A percentile compares a stretch with the other conserved stretches of the same genome.
Conservation (phyloP, 805 yeast species). For the Jamesozyma jinghongensis region DNA sequence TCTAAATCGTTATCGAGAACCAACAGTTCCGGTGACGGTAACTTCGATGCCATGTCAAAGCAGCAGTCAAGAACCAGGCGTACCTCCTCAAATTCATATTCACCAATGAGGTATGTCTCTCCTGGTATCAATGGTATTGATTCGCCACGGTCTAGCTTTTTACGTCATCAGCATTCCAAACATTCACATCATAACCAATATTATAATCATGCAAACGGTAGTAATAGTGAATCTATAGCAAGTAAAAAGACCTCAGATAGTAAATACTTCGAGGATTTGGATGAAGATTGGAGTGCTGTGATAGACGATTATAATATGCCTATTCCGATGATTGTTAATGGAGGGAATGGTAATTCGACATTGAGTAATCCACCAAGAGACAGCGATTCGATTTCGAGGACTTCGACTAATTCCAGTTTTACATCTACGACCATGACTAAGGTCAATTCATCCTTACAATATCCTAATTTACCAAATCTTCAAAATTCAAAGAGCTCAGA, state of each 20-base stretch:
- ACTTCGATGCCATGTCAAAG: slow-evolving; percentile 25
- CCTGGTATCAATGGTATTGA: slow-evolving; percentile 12
- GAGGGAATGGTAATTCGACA: slow-evolving; percentile 17
- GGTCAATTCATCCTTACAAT: slow-evolving; percentile 9
- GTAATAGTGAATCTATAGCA: slow-evolving; percentile 3
- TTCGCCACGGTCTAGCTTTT: slow-evolving; percentile 10
- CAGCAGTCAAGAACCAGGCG: slow-evolving; percentile 18
- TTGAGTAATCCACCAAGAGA: background rate
- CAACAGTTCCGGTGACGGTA: slow-evolving; percentile 12
- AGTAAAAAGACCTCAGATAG: slow-evolving; percentile 23
- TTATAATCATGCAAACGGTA: slow-evolving; percentile 8
- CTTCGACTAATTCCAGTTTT: slow-evolving; percentile 17
- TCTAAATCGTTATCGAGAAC: background rate
- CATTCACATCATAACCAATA: slow-evolving; percentile 9
- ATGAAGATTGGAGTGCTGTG: slow-evolving; percentile 90
- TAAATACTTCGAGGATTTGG: slow-evolving; percentile 54
- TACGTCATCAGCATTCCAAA: slow-evolving; percentile 8
- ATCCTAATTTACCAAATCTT: slow-evolving; percentile 27
- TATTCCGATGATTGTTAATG: slow-evolving; percentile 25
- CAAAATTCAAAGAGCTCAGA: slow-evolving; percentile 15
- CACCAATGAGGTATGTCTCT: slow-evolving; percentile 21
- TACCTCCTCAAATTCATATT: slow-evolving; percentile 15
- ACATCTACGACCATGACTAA: slow-evolving; percentile 7
- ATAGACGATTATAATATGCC: slow-evolving; percentile 37
- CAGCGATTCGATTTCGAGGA: slow-evolving; percentile 12